phyloP scores from a whole-genome alignment of 2,329 filamentous ascomycete genomes.

The Diaporthe aspalathi region DNA sequence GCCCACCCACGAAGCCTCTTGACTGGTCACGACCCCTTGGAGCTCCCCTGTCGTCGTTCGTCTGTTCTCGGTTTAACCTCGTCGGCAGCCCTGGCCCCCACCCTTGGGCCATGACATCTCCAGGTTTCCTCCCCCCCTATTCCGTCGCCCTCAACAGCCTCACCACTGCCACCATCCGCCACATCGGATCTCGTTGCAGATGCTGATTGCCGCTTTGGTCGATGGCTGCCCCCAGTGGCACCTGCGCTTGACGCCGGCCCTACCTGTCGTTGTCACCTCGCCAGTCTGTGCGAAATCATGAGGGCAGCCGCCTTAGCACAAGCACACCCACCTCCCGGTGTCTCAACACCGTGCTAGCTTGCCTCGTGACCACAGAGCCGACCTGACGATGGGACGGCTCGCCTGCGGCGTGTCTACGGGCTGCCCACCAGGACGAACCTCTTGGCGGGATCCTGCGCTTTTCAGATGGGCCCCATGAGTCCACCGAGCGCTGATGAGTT shows the following conservation, averaged over 20 bases:
- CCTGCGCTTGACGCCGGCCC: background rate
- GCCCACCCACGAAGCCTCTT: slow-evolving; percentile 1
- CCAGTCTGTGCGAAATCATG: background rate
- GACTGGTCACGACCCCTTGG: slow-evolving; percentile 7
- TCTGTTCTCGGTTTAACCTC: slow-evolving; percentile 29
- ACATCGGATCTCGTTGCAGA: slow-evolving; percentile 1
- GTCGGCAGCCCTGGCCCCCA: background rate
- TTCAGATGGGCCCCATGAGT: slow-evolving; percentile 7
- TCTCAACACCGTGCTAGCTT: background rate
- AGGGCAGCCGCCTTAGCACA: background rate
- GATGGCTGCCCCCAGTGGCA: background rate
- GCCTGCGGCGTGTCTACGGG: background rate
- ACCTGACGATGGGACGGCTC: background rate
- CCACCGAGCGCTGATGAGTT: slow-evolving; percentile 21
- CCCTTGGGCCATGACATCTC: slow-evolving; percentile 27
- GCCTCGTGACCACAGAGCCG: slow-evolving; percentile 10
- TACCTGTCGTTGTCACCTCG: background rate
- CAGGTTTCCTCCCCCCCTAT: slow-evolving; percentile 23
- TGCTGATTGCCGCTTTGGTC: slow-evolving; percentile 14
- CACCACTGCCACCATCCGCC: slow-evolving; percentile 5
- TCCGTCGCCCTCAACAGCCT: slow-evolving; percentile 14
- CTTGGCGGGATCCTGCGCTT: slow-evolving; percentile 28
- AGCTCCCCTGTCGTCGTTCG: slow-evolving; percentile 8
- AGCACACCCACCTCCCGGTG: background rate
- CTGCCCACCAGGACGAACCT: slow-evolving; percentile 6